Evolutionary conservation across 2,329 filamentous ascomycete genomes (phyloP).

Genomic region (Clonostachys sp.): DNA sequence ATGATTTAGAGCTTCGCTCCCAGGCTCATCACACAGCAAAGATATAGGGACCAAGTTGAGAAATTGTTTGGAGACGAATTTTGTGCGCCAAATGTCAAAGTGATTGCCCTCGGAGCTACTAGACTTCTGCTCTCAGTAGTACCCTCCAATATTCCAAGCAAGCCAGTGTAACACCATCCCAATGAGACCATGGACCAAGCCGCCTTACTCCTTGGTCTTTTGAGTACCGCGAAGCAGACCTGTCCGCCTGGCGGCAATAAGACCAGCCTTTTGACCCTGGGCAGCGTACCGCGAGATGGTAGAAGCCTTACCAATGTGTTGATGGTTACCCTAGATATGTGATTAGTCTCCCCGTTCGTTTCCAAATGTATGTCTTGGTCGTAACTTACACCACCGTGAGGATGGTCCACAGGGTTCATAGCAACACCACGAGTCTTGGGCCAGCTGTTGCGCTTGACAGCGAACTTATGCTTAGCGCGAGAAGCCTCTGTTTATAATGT

Average conservation of each 20-base stretch:
- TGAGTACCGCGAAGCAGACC: constrained; percentile 99
- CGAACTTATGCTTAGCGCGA: constrained; percentile 99
- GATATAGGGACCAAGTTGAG: no score
- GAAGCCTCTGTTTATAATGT: constrained; percentile 73
- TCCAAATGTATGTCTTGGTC: background rate
- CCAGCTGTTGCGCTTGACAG: constrained; percentile 99
- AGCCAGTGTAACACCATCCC: constrained; percentile 61
- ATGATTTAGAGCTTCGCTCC: no score
- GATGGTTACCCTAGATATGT: constrained; percentile 81
- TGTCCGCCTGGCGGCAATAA: constrained; percentile 98
- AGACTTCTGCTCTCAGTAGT: constrained; percentile 40
- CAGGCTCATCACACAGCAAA: no score
- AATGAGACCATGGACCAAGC: constrained; percentile 48
- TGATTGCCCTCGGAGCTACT: constrained; percentile 41
- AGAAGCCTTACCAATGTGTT: constrained; percentile 99
- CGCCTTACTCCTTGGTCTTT: constrained; percentile 93
- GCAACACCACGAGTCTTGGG: constrained; percentile 99
- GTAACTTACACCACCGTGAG: constrained; percentile 78
- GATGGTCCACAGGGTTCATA: constrained; percentile 99
- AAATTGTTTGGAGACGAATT: background rate
- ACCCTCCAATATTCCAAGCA: constrained; percentile 55
- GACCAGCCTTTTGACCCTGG: constrained; percentile 99
- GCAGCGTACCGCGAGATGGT: constrained; percentile 98
- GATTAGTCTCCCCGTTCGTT: constrained; percentile 30
- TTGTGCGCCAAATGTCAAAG: constrained; percentile 41